Percentiles rank a stretch among this genome's conserved stretches.
Conservation (phyloP, 2,329 filamentous ascomycete species). For the Aspergillus pseudoglaucus region DNA sequence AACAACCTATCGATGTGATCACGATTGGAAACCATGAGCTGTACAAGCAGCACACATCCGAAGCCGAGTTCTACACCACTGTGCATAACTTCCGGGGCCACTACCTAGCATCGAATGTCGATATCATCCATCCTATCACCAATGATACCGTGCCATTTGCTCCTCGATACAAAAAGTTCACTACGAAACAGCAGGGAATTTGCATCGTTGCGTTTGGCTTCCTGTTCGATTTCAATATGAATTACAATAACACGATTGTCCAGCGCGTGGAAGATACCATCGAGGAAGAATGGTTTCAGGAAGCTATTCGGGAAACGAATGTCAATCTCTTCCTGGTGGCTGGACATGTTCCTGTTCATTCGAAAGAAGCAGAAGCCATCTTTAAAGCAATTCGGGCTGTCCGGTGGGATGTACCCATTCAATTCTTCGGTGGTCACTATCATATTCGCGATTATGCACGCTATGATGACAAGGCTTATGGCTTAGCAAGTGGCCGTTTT, state of each 20-base stretch:
- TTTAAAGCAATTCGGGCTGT: constrained; percentile 70
- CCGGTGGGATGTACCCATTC: constrained; percentile 77
- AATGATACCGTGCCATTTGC: constrained; percentile 69
- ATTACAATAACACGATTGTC: constrained; percentile 85
- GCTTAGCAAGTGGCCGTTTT: constrained; percentile 81
- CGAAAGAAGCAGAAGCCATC: constrained; percentile 69
- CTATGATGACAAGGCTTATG: constrained; percentile 72
- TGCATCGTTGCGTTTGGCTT: constrained; percentile 87
- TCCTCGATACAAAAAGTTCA: constrained; percentile 79
- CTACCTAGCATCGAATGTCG: constrained; percentile 88
- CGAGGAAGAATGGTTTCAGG: constrained; percentile 80
- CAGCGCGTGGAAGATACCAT: constrained; percentile 73
- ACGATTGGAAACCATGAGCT: constrained; percentile 93
- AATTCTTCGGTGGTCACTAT: constrained; percentile 84
- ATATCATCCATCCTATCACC: constrained; percentile 70
- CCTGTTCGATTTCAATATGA: constrained; percentile 85
- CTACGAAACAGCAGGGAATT: constrained; percentile 80
- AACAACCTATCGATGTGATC: constrained; percentile 77
- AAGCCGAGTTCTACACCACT: constrained; percentile 70
- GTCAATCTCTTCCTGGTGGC: constrained; percentile 80
- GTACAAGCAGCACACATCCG: constrained; percentile 72
- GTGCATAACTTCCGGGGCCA: constrained; percentile 73
- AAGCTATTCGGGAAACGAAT: constrained; percentile 70
- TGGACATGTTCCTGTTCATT: constrained; percentile 78
- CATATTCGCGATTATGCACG: constrained; percentile 79